phyloP scores from a whole-genome alignment of 2,329 filamentous ascomycete species.

The Penicillium aurantiogriseum region DNA sequence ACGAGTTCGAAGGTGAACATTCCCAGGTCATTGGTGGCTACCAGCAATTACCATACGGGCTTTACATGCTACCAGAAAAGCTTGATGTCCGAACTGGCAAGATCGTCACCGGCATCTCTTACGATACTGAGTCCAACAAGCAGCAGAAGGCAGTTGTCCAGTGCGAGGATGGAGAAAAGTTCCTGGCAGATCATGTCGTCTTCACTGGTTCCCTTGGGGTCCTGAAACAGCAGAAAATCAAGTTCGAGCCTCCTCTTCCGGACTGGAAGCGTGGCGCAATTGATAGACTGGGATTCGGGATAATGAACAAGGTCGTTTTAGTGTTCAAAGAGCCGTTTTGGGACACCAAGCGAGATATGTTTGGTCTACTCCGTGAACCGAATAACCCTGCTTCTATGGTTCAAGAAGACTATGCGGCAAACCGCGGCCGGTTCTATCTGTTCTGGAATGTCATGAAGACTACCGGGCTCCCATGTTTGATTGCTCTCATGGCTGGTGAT shows the following conservation, averaged over 20 bases:
- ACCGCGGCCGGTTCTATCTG: constrained; percentile 89
- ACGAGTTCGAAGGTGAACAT: constrained; percentile 94
- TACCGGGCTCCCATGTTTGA: constrained; percentile 79
- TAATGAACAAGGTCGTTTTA: constrained; percentile 92
- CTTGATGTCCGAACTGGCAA: constrained; percentile 75
- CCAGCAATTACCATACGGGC: constrained; percentile 83
- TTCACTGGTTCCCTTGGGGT: constrained; percentile 89
- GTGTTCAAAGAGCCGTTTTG: constrained; percentile 89
- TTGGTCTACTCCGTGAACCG: constrained; percentile 81
- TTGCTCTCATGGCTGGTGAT: constrained; percentile 94
- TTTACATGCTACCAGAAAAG: constrained; percentile 72
- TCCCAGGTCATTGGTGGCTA: constrained; percentile 93
- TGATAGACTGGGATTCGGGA: constrained; percentile 80
- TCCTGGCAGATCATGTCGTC: constrained; percentile 88
- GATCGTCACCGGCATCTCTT: constrained; percentile 71
- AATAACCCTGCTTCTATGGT: constrained; percentile 66
- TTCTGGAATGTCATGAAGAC: constrained; percentile 96
- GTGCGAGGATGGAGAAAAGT: constrained; percentile 71
- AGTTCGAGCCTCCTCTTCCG: constrained; percentile 90
- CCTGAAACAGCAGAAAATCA: constrained; percentile 72
- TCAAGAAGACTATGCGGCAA: constrained; percentile 74
- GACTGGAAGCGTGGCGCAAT: constrained; percentile 81
- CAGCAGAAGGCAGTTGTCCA: constrained; percentile 60
- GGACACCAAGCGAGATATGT: constrained; percentile 87
- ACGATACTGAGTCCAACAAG: constrained; percentile 44